Evolutionary conservation across 192 early-diverging fungal genomes (phyloP).

Genomic region (Pilobolus umbonatus): DNA sequence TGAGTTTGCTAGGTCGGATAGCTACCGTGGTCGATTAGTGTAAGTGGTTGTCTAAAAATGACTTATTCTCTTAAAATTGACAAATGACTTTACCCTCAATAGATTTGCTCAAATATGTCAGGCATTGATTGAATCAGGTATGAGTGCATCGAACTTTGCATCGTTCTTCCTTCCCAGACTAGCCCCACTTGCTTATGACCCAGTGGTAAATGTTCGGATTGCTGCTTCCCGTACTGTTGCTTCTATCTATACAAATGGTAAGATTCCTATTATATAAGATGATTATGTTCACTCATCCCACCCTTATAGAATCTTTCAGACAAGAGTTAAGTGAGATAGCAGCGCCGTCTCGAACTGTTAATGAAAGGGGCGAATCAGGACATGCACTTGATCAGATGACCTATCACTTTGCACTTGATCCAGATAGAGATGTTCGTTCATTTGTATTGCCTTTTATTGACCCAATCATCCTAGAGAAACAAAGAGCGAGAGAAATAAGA

Average conservation of each 20-base stretch:
- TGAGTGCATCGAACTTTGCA: conserved; percentile 56
- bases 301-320: conserved; percentile 6
- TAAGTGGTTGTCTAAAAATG: conserved; percentile 38
- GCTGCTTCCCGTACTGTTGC: conserved; percentile 50
- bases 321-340: conserved; percentile 5
- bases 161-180: conserved; percentile 61
- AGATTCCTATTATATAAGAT: not conserved
- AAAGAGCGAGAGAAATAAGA: conserved; percentile 4
- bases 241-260: conserved; percentile 19
- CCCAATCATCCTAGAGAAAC: conserved; percentile 11
- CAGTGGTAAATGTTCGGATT: conserved; percentile 71
- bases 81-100: conserved; percentile 35
- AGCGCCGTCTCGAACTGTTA: conserved; percentile 10
- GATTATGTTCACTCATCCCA: not conserved
- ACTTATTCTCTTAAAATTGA: conserved; percentile 27
- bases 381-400: conserved; percentile 21
- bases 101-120: conserved; percentile 65
- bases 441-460: conserved; percentile 24
- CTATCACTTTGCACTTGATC: conserved; percentile 24
- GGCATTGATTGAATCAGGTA: conserved; percentile 55
- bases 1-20: conserved; percentile 39
- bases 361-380: conserved; percentile 17
- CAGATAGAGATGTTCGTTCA: conserved; percentile 27
- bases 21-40: conserved; percentile 53
- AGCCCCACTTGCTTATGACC: conserved; percentile 54